Conservation (phyloP, 805 yeast species). For the Yamadazyma philogaea region DNA sequence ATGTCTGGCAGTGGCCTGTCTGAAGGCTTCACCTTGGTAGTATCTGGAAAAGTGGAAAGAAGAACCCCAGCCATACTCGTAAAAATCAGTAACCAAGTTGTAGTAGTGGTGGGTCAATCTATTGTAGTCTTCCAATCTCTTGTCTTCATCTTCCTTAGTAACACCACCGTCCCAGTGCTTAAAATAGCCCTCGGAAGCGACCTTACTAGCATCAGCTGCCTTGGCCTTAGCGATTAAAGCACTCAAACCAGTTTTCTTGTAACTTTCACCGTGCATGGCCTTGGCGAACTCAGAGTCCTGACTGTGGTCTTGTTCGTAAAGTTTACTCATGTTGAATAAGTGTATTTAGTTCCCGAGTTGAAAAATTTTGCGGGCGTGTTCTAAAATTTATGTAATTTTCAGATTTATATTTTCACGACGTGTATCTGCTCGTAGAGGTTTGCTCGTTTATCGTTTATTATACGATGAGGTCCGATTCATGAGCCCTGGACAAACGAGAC, state of each 20-base stretch:
- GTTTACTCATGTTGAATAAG: conserved; percentile 13
- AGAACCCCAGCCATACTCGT: conserved; percentile 99
- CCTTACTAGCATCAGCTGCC: conserved; percentile 67
- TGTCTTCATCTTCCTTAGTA: conserved; percentile 63
- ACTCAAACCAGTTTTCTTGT: conserved; percentile 62
- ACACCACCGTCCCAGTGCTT: conserved; percentile 97
- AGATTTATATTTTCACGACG: conserved; percentile 1
- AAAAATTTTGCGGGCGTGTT: conserved; percentile 3
- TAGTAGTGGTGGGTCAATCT: conserved; percentile 92
- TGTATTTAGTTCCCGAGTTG: neutral
- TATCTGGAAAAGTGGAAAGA: conserved; percentile 96
- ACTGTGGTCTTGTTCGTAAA: conserved; percentile 50
- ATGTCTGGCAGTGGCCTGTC: conserved; percentile 94
- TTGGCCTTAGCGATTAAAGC: conserved; percentile 78
- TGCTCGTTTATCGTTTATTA: conserved; percentile 9
- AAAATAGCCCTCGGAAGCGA: conserved; percentile 86
- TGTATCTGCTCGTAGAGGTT: neutral
- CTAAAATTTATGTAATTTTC: conserved; percentile 5
- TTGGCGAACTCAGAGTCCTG: conserved; percentile 73
- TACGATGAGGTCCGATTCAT: neutral
- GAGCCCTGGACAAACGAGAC: neutral
- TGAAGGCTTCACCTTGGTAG: conserved; percentile 89
- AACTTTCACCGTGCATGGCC: conserved; percentile 81
- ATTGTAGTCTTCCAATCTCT: conserved; percentile 81
- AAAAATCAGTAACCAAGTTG: conserved; percentile 95